These are phyloP conservation scores for Infundibulicybe gibba DNA, from an alignment of 768 basidiomycete genomes.

Conservation along the genomic window DNA sequence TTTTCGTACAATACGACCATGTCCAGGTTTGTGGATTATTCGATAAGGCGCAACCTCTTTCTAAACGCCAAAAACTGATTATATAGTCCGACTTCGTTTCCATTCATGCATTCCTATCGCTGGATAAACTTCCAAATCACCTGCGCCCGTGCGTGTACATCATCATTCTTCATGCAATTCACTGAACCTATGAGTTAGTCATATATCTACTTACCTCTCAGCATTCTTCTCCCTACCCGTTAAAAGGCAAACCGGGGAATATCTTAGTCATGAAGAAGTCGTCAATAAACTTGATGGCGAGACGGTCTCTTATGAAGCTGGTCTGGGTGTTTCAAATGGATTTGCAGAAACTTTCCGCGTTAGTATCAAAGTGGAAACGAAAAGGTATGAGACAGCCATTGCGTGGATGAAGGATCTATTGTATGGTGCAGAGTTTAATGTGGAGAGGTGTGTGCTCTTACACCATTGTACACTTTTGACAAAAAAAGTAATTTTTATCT, in stretches of 20 bases:
- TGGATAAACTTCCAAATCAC: constrained; percentile 64
- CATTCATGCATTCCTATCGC: constrained; percentile 75
- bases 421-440: constrained; percentile 71
- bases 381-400: constrained; percentile 76
- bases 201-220: constrained; percentile 72
- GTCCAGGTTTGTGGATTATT: constrained; percentile 68
- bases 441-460: constrained; percentile 55
- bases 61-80: constrained; percentile 4
- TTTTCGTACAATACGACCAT: constrained; percentile 93
- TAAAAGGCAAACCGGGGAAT: constrained; percentile 61
- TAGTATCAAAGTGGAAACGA: constrained; percentile 80
- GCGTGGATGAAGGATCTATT: constrained; percentile 84
- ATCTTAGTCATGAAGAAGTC: constrained; percentile 83
- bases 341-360: constrained; percentile 77
- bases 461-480: too few relatives aligned
- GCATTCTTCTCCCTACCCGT: constrained; percentile 91
- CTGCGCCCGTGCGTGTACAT: constrained; percentile 64
- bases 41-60: neutral
- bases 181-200: constrained; percentile 36
- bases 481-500: too few relatives aligned
- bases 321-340: constrained; percentile 56
- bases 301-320: constrained; percentile 82
- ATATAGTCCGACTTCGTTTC: constrained; percentile 88
- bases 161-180: neutral
- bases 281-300: constrained; percentile 87